These are phyloP conservation scores for Suillus discolor DNA, from an alignment of 768 basidiomycete species.

Conservation along the genomic window DNA sequence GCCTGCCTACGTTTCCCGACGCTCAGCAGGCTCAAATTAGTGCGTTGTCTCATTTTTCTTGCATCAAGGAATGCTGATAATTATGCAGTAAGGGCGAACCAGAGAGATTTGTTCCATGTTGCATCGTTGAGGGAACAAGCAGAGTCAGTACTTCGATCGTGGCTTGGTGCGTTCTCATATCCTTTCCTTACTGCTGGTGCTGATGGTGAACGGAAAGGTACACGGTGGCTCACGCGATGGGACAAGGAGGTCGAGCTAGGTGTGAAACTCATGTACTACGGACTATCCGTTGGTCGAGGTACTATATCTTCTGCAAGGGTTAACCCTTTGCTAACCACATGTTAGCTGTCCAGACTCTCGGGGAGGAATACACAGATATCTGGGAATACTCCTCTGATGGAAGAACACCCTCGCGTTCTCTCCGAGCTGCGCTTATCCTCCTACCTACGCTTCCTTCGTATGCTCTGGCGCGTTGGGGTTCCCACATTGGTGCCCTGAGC, in stretches of 20 bases:
- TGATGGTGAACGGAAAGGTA: constrained; percentile 50
- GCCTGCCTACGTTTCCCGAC: constrained; percentile 58
- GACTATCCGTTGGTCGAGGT: constrained; percentile 78
- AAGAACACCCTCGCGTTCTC: constrained; percentile 43
- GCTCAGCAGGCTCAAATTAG: constrained; percentile 90
- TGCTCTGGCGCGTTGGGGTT: constrained; percentile 52
- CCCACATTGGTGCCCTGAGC: constrained; percentile 36
- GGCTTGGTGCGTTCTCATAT: constrained; percentile 59
- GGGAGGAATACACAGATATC: constrained; percentile 90
- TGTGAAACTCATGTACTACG: constrained; percentile 71
- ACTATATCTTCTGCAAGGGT: constrained; percentile 15
- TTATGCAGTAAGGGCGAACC: constrained; percentile 75
- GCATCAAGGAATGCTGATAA: constrained; percentile 14
- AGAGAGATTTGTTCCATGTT: constrained; percentile 80
- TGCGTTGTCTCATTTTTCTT: constrained; percentile 39
- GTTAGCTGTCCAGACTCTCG: constrained; percentile 77
- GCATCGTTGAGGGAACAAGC: constrained; percentile 74
- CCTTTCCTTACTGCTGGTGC: constrained; percentile 7
- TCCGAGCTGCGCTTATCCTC: constrained; percentile 60
- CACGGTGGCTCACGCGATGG: constrained; percentile 78
- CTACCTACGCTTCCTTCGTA: constrained; percentile 69
- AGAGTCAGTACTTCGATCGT: constrained; percentile 72
- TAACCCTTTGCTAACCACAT: constrained; percentile 13
- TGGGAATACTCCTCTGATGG: constrained; percentile 64
- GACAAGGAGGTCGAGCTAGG: constrained; percentile 77